phyloP scores from a whole-genome alignment of 1,139 yeast genomes.

The Suhomyces kunorum region DNA sequence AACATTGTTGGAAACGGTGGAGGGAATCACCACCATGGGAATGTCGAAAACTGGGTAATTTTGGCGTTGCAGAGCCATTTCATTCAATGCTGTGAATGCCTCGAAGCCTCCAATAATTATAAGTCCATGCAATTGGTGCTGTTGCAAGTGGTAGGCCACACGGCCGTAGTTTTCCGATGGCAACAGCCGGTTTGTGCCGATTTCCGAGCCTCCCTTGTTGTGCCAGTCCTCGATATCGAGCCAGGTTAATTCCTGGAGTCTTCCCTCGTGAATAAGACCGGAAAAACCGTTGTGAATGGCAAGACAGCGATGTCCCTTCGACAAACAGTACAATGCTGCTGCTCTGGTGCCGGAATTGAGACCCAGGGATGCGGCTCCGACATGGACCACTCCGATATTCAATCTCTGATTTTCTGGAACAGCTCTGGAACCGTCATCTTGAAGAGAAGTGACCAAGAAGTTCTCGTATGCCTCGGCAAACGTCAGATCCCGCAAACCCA shows the following conservation, averaged over 20 bases:
- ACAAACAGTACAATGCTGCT: conserved; percentile 71
- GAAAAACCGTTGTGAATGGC: conserved; percentile 78
- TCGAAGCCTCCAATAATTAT: conserved; percentile 80
- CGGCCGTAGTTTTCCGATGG: conserved; percentile 69
- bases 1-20: conserved; percentile 82
- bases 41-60: conserved; percentile 73
- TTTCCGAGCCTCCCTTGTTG: conserved; percentile 75
- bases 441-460: conserved; percentile 66
- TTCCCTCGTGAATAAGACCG: conserved; percentile 75
- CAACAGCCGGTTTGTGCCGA: conserved; percentile 75
- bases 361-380: conserved; percentile 85
- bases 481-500: conserved; percentile 68
- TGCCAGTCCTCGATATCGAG: conserved; percentile 74
- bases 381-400: conserved; percentile 74
- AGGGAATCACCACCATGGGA: conserved; percentile 77
- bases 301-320: conserved; percentile 71
- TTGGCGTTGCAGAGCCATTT: conserved; percentile 61
- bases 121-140: conserved; percentile 70
- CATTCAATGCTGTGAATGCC: conserved; percentile 69
- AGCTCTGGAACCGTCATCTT: conserved; percentile 60
- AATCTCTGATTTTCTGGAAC: conserved; percentile 59
- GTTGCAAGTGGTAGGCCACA: conserved; percentile 75
- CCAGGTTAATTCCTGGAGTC: conserved; percentile 64
- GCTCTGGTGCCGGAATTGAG: conserved; percentile 77
- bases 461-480: conserved; percentile 72